These are phyloP conservation scores for Cicer bijugum DNA, from an alignment of 306 rosid genomes.

Conservation along the genomic window DNA sequence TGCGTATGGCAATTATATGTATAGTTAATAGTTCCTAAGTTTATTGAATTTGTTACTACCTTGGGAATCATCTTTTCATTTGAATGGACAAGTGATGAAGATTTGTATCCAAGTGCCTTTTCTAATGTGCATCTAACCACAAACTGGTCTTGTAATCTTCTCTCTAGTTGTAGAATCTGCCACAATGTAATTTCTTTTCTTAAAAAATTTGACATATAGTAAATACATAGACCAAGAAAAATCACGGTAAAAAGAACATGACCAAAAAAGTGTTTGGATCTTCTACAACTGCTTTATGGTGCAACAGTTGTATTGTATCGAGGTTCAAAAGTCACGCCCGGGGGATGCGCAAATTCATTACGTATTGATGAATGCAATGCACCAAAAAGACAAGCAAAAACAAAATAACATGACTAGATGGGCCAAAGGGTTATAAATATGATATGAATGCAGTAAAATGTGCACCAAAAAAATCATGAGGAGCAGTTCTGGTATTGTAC, in stretches of 20 bases:
- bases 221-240: slow-evolving; percentile 20
- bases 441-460: slow-evolving; percentile 8
- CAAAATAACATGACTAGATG: slow-evolving; percentile 6
- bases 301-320: too few species aligned
- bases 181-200: slow-evolving; percentile 14
- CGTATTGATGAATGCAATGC: slow-evolving; percentile 19
- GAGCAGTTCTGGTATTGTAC: slow-evolving; percentile 47
- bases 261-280: background rate
- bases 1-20: too few species aligned
- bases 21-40: background rate
- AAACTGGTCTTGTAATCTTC: slow-evolving; percentile 82
- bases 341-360: slow-evolving; percentile 6
- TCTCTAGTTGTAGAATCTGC: slow-evolving; percentile 88
- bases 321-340: background rate
- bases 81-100: slow-evolving; percentile 57
- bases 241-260: slow-evolving; percentile 33
- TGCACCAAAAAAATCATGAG: slow-evolving; percentile 32
- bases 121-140: slow-evolving; percentile 77
- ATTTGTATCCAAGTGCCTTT: slow-evolving; percentile 71
- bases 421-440: slow-evolving; percentile 29
- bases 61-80: slow-evolving; percentile 60
- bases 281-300: too few species aligned
- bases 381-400: background rate
- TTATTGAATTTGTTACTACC: slow-evolving; percentile 54
- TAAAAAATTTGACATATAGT: slow-evolving; percentile 20